Percentiles rank a stretch among this genome's conserved stretches.
Conservation (phyloP, 495 filamentous ascomycete genomes). For the Podospora pseudoanserina region DNA sequence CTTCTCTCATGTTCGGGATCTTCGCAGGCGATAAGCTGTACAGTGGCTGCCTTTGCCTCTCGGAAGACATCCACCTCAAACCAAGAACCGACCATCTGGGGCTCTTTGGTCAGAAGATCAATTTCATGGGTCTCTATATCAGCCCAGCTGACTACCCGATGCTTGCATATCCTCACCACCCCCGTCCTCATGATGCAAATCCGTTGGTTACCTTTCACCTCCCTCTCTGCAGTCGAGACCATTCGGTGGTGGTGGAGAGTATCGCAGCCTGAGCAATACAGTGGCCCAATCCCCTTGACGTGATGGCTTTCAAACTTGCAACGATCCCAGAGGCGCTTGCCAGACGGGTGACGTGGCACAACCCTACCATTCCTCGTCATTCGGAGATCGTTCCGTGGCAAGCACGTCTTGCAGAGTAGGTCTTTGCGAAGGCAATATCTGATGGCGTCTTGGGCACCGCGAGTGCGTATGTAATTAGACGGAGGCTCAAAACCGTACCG, state of each 20-base stretch:
- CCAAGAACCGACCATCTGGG: too few species aligned
- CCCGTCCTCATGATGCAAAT: background rate
- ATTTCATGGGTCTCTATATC: background rate
- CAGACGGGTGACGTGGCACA: background rate
- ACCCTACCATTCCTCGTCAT: background rate
- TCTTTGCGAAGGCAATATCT: background rate
- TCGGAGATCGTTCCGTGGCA: constrained; percentile 13
- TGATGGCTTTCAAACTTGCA: background rate
- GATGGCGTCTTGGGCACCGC: background rate
- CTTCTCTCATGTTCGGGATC: too few species aligned
- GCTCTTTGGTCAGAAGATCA: background rate
- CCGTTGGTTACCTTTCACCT: background rate
- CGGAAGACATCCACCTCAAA: too few species aligned
- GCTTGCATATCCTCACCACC: background rate
- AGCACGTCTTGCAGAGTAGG: constrained; percentile 6
- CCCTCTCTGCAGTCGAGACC: background rate
- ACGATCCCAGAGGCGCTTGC: background rate
- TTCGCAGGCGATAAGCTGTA: too few species aligned
- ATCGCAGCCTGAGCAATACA: background rate
- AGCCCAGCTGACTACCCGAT: background rate
- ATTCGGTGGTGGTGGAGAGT: background rate
- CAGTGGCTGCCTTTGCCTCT: too few species aligned
- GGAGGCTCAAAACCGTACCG: too few species aligned
- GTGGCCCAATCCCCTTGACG: background rate
- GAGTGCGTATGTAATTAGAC: background rate